These are phyloP conservation scores for Rhodotorula diobovata DNA, from an alignment of 768 basidiomycete species.

Conservation along the genomic window DNA sequence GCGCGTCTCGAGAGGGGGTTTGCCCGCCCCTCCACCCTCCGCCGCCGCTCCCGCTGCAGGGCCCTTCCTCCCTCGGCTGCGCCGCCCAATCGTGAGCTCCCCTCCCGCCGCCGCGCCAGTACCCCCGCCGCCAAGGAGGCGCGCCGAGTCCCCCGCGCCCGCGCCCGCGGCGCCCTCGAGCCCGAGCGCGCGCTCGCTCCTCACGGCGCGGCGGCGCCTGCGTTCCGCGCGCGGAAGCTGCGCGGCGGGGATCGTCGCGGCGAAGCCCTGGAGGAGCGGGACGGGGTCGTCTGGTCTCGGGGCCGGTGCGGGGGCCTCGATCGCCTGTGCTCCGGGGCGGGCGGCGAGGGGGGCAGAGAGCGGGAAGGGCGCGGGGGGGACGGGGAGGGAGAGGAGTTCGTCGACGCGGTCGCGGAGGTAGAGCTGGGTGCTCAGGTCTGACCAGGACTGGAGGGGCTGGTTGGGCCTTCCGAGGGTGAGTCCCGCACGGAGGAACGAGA, in stretches of 20 bases:
- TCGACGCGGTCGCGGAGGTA: constrained; percentile 40
- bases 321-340: neutral
- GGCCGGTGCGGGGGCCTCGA: constrained; percentile 2
- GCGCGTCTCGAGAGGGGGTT: constrained; percentile 62
- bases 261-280: constrained; percentile 82
- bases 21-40: constrained; percentile 60
- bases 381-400: constrained; percentile 32
- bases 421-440: constrained; percentile 9
- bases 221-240: constrained; percentile 62
- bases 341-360: constrained; percentile 8
- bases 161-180: constrained; percentile 53
- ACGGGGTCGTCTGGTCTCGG: constrained; percentile 49
- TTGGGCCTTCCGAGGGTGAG: constrained; percentile 5
- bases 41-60: constrained; percentile 40
- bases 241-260: constrained; percentile 88
- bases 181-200: constrained; percentile 24
- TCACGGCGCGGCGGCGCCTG: constrained; percentile 9
- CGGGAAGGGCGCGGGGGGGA: constrained; percentile 34
- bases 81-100: constrained; percentile 53
- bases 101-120: constrained; percentile 47
- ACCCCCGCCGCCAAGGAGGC: constrained; percentile 53
- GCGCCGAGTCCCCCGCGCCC: constrained; percentile 77
- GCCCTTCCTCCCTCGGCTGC: constrained; percentile 45
- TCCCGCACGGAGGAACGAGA: constrained; percentile 15
- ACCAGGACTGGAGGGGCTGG: constrained; percentile 5